Base-by-base conservation (phyloP, 257 asterid species). In the Echium plantagineum region DNA sequence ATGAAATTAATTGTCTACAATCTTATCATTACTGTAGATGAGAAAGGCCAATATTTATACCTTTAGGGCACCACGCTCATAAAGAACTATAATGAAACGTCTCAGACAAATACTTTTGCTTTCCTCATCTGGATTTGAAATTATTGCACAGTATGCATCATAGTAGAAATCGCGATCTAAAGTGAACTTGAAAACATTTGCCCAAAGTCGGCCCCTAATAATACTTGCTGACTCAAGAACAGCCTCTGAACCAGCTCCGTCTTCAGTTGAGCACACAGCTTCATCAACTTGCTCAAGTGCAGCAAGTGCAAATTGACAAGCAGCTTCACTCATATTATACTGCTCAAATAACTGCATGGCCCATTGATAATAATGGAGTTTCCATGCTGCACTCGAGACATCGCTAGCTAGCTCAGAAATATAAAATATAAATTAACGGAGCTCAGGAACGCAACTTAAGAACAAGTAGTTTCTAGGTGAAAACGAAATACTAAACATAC, bases 241-340 rank as follows among this genome's bases (percentile, higher is more conserved):
- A 49, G 59, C 49, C 72, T 69, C 79, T 62, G 78, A 82, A 47
- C 66, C 60, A 21, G 67, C 68, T 75, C 72, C 74, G 60, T 71
- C 76, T 68, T 79, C 78, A 46, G 55, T 38, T 68, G 69, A 72
- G 57, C 65, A 76, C 70, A 84, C 79, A 76, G 95, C 90, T 81
- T 82, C 95, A 71, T 91, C 98, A 74, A 88, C 95, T 77, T 84
- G 98, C 82, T 91, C 98, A 75, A 91, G 94, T 52, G 97, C 94
- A 71, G 94, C 85, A 69, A 78, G 79, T 62, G 98, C 90, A 67
- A 88, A 89, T 66, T 83, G 89, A 72, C 87, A 76, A 59, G 98
- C 96, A 72, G 94, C 96, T 74, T 91, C 94, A 66, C 83, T 78
- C 80, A 84, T 64, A 75, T 75, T 84, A 78, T 82, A 75, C 66